These are phyloP conservation scores for Hibiscus syriacus DNA, from an alignment of 345 rosid genomes.

Conservation along the genomic window DNA sequence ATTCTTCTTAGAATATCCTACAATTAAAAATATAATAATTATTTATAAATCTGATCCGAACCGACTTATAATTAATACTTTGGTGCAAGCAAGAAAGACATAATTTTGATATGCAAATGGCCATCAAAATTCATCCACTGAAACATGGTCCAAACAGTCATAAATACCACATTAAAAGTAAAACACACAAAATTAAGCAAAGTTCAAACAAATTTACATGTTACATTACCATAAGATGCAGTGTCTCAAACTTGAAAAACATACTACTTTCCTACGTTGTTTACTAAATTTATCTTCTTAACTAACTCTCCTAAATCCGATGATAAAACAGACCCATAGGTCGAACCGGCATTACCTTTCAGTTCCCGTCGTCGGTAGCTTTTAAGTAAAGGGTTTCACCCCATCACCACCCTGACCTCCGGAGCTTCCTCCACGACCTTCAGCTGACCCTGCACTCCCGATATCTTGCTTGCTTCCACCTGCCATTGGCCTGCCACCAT, in stretches of 20 bases:
- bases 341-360: conserved; percentile 16
- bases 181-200: neutral
- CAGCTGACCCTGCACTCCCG: conserved; percentile 52
- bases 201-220: conserved; percentile 30
- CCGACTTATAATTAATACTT: too few species aligned
- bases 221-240: conserved; percentile 20
- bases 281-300: neutral
- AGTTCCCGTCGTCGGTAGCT: conserved; percentile 68
- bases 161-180: neutral
- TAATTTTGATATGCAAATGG: neutral
- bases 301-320: conserved; percentile 15
- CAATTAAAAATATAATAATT: too few species aligned
- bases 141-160: neutral
- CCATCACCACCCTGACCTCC: conserved; percentile 65
- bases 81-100: neutral
- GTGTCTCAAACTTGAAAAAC: conserved; percentile 19
- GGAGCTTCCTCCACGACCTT: conserved; percentile 79
- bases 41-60: too few species aligned
- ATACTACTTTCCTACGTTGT: neutral
- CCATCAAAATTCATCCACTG: conserved; percentile 7
- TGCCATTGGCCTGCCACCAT: conserved; percentile 28
- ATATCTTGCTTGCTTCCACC: conserved; percentile 81
- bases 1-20: too few species aligned
- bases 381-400: conserved; percentile 91
- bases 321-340: neutral